Conservation (phyloP, 257 asterid genomes). For the Solanum sejunctum region DNA sequence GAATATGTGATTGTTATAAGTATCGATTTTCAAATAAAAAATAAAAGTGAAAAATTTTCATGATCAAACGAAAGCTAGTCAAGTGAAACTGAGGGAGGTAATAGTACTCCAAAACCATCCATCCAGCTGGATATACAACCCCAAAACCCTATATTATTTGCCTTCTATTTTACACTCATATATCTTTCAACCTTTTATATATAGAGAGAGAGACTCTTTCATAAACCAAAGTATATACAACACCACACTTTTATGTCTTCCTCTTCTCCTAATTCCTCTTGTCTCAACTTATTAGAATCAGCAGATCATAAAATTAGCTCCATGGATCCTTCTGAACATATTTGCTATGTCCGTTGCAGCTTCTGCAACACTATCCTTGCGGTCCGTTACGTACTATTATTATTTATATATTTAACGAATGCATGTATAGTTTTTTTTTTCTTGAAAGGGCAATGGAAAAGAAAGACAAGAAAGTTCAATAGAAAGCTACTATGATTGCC, state of each 20-base stretch:
- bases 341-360: constrained; percentile 96
- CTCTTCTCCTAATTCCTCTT: background rate
- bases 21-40: too few species aligned
- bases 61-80: too few species aligned
- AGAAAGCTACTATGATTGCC: background rate
- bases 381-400: constrained; percentile 41
- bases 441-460: background rate
- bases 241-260: background rate
- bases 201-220: background rate
- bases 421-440: background rate
- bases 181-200: background rate
- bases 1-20: too few species aligned
- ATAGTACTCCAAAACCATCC: background rate
- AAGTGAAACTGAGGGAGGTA: too few species aligned
- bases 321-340: constrained; percentile 84
- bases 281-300: constrained; percentile 13
- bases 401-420: background rate
- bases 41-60: too few species aligned
- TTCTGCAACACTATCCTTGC: constrained; percentile 95
- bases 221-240: background rate
- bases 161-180: background rate
- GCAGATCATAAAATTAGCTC: constrained; percentile 2
- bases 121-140: background rate
- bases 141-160: background rate
- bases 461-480: background rate